Conservation (phyloP, 352 stramenopile species). For the Globisporangium cederbergense region DNA sequence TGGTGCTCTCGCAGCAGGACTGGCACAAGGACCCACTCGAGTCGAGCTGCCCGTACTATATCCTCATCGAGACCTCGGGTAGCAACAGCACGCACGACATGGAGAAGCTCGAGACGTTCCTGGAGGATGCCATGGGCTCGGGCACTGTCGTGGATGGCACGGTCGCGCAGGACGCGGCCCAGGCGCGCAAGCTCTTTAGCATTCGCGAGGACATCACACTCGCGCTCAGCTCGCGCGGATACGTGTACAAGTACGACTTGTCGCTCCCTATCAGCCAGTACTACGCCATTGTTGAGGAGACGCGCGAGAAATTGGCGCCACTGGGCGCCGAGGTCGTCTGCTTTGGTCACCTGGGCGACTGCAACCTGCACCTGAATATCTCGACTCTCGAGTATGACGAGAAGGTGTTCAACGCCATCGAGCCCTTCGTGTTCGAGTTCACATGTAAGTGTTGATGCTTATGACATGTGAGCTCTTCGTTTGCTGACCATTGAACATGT, state of each 20-base stretch:
- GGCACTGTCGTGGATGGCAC: conserved; percentile 88
- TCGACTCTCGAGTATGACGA: conserved; percentile 70
- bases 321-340: conserved; percentile 66
- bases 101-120: conserved; percentile 87
- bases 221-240: conserved; percentile 77
- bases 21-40: conserved; percentile 68
- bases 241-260: conserved; percentile 98
- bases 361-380: conserved; percentile 97
- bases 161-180: conserved; percentile 89
- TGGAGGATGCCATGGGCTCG: conserved; percentile 71
- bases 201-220: conserved; percentile 94
- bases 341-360: conserved; percentile 95
- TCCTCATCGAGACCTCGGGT: conserved; percentile 96
- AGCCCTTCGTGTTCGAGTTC: conserved; percentile 83
- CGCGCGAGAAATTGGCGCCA: conserved; percentile 43
- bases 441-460: conserved; percentile 35
- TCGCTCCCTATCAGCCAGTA: conserved; percentile 92
- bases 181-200: conserved; percentile 91
- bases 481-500: not conserved
- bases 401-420: conserved; percentile 54
- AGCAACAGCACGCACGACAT: conserved; percentile 90
- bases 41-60: conserved; percentile 79
- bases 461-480: not conserved
- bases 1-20: conserved; percentile 76
- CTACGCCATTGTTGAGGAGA: conserved; percentile 87